A percentile compares a stretch with the other conserved stretches of the same genome.
Evolutionary conservation across 1,284 basidiomycete species (phyloP).

Genomic region (Boletus sp.): DNA sequence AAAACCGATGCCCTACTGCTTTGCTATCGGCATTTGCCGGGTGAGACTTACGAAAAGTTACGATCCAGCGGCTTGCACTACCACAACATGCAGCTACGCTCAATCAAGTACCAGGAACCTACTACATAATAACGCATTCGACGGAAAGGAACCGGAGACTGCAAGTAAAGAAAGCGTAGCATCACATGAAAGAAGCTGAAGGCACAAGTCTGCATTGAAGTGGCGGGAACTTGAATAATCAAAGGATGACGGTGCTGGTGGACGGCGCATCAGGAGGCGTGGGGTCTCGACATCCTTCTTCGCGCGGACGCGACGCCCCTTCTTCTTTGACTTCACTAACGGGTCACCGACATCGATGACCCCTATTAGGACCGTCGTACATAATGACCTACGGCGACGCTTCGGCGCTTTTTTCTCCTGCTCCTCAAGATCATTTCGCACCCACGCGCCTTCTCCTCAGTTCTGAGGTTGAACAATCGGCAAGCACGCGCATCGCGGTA

Average conservation of each 20-base stretch:
- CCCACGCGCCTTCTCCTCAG: not conserved
- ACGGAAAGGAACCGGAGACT: not conserved
- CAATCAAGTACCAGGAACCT: not conserved
- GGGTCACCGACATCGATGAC: not conserved
- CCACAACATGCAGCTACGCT: not conserved
- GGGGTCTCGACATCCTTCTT: not conserved
- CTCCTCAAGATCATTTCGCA: not conserved
- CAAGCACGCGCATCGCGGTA: conserved; percentile 1
- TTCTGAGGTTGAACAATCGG: not conserved
- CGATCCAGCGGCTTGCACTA: no score
- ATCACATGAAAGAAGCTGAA: not conserved
- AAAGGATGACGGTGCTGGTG: conserved; percentile 12
- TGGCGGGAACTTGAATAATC: not conserved
- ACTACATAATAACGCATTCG: not conserved
- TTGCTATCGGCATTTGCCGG: conserved; percentile 6
- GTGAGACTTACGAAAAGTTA: no score
- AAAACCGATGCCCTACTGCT: no score
- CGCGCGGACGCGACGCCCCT: not conserved
- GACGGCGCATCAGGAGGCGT: conserved; percentile 12
- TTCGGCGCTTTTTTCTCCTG: not conserved
- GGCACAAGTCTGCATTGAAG: not conserved
- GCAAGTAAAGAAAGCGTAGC: not conserved
- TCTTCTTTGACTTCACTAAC: conserved; percentile 9
- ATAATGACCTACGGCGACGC: conserved; percentile 8
- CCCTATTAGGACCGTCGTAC: not conserved